These are phyloP conservation scores for Pilasporangium apinafurcum DNA, from an alignment of 352 stramenopile species.

Conservation along the genomic window DNA sequence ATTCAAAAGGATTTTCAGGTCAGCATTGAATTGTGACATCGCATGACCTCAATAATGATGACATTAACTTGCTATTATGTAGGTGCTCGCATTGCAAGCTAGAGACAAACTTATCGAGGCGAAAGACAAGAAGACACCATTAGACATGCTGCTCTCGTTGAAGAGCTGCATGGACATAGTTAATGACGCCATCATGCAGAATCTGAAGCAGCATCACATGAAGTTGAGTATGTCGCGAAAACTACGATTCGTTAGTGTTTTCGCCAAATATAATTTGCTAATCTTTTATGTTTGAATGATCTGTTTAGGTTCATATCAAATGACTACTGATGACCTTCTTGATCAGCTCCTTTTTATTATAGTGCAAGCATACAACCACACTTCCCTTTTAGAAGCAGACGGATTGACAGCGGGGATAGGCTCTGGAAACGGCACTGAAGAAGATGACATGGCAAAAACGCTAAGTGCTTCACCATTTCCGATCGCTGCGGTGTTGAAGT, in stretches of 20 bases:
- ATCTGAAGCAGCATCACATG: conserved; percentile 44
- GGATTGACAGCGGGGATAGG: too few relatives aligned
- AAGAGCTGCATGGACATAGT: conserved; percentile 60
- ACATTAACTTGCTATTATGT: not conserved
- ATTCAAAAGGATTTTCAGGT: conserved; percentile 70
- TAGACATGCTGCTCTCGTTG: conserved; percentile 72
- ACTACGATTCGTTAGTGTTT: not conserved
- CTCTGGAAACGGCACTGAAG: conserved; percentile 1
- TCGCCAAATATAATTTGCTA: not conserved
- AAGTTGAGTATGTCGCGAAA: conserved; percentile 28
- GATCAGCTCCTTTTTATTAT: conserved; percentile 71
- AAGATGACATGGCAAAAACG: conserved; percentile 1
- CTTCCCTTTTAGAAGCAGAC: not conserved
- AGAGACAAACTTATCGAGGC: conserved; percentile 28
- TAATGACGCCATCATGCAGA: conserved; percentile 43
- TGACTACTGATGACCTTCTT: conserved; percentile 80
- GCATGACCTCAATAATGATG: not conserved
- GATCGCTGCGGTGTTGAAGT: conserved; percentile 51
- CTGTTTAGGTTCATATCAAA: conserved; percentile 32
- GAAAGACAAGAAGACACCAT: conserved; percentile 42
- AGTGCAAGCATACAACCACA: conserved; percentile 39
- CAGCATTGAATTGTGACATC: not conserved
- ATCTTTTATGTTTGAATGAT: not conserved
- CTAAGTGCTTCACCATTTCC: conserved; percentile 30
- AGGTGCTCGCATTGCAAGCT: conserved; percentile 30